phyloP scores from a whole-genome alignment of 768 basidiomycete genomes.

The Coprinopsis cinerea region DNA sequence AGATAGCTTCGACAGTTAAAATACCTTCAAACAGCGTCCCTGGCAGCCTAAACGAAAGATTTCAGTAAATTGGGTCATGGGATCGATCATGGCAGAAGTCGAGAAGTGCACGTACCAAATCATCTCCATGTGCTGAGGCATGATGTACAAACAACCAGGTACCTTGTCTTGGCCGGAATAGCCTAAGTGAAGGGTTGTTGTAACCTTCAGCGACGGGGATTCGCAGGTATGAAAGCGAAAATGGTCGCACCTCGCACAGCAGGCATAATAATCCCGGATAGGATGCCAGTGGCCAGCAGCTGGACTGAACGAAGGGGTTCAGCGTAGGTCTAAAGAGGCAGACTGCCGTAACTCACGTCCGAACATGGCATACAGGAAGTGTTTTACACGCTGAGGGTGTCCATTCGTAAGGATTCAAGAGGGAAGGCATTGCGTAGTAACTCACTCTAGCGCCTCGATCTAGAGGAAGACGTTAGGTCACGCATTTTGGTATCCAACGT shows the following conservation, averaged over 20 bases:
- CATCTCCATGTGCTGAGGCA: conserved; percentile 1
- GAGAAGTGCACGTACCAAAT: neutral
- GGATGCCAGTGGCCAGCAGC: neutral
- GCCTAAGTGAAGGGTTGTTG: no score
- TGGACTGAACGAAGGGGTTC: neutral
- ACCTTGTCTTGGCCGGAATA: neutral
- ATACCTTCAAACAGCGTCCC: neutral
- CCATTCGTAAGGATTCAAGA: neutral
- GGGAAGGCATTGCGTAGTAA: neutral
- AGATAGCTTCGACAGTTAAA: no score
- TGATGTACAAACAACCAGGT: neutral
- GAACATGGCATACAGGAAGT: neutral
- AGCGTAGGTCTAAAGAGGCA: neutral
- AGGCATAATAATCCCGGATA: neutral
- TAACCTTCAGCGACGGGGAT: no score
- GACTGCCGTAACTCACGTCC: neutral
- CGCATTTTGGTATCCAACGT: neutral
- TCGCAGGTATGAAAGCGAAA: neutral
- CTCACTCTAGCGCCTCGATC: neutral
- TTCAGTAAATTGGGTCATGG: no score
- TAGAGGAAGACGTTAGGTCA: neutral
- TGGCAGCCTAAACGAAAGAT: neutral
- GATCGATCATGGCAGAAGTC: no score
- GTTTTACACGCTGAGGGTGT: neutral
- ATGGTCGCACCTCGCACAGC: neutral